Conservation (phyloP, 2,329 filamentous ascomycete genomes). For the Diaporthe citri region DNA sequence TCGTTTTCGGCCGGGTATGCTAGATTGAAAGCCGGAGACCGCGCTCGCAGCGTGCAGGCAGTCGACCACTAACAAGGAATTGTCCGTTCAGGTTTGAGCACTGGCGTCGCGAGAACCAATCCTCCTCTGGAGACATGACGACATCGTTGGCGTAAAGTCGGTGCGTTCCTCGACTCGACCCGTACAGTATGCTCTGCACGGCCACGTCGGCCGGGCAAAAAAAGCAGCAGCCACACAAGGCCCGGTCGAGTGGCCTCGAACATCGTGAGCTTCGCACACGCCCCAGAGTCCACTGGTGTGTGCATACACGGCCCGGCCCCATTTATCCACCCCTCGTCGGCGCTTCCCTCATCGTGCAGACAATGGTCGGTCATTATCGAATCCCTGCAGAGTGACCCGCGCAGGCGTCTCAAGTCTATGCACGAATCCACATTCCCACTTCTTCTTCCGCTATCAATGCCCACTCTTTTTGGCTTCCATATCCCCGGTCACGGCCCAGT, state of each 20-base stretch:
- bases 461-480: slow-evolving; percentile 33
- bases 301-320: slow-evolving; percentile 2
- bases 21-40: neutral
- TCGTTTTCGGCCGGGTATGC: slow-evolving; percentile 1
- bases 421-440: slow-evolving; percentile 32
- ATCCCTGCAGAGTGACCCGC: slow-evolving; percentile 24
- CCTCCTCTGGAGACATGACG: slow-evolving; percentile 3
- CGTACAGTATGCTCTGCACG: slow-evolving; percentile 35
- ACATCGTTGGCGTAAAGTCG: neutral
- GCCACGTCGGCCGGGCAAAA: slow-evolving; percentile 12
- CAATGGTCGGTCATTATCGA: slow-evolving; percentile 17
- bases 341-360: slow-evolving; percentile 26
- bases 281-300: slow-evolving; percentile 22
- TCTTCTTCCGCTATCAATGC: slow-evolving; percentile 20
- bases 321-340: slow-evolving; percentile 22
- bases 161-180: neutral
- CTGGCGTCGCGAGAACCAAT: neutral
- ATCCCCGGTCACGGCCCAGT: slow-evolving; percentile 14
- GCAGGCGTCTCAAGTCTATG: slow-evolving; percentile 27
- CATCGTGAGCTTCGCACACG: slow-evolving; percentile 33
- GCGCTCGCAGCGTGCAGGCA: neutral
- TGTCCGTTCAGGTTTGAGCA: neutral
- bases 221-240: slow-evolving; percentile 29
- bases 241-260: neutral
- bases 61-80: neutral